Evolutionary conservation across 257 asterid genomes (phyloP), one percentile per base, ranked within the genome.

Genomic region (Solanum peruvianum): DNA sequence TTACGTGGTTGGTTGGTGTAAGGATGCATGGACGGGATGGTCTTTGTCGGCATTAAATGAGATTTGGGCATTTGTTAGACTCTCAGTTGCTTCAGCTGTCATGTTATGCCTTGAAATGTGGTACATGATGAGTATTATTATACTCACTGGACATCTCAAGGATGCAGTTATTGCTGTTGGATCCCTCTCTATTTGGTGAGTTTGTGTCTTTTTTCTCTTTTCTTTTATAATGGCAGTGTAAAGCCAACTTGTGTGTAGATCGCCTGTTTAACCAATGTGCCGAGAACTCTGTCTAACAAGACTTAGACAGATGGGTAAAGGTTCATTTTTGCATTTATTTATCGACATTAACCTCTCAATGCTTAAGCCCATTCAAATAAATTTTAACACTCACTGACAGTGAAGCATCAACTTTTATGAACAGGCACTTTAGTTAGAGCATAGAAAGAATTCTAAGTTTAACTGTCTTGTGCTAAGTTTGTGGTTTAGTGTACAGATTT

Each of bases 21-120:
- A 91, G 89, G 99, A 96, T 20, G 97, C 98, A 13, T 96, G 99
- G 99, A 93, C 80, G 25, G 99, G 98, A 20, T 93, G 93, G 88
- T 94, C 98, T 3, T 64, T 83, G 90, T 52, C 89, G 0, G 96
- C 98, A 0, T 95, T 96, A 56, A 89, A 85, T 27, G 98, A 96
- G 52, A 93, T 96, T 1, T 91, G 98, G 96, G 92, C 94, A 0
- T 95, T 96, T 78, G 96, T 95, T 69, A 92, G 95, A 92, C 95
- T 96, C 5, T 96, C 99, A 1, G 83, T 96, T 41, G 97, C 97
- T 1, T 95, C 99, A 10, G 98, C 99, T 35, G 91, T 93, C 42
- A 96, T 96, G 99, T 44, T 95, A 77, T 96, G 98, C 89, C 87
- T 96, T 62, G 99, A 96, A 88, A 88, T 95, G 37, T 96, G 99